Evolutionary conservation across 768 basidiomycete species (phyloP), one percentile per base, ranked within the genome.

Genomic region (Agaricus subrufescens): DNA sequence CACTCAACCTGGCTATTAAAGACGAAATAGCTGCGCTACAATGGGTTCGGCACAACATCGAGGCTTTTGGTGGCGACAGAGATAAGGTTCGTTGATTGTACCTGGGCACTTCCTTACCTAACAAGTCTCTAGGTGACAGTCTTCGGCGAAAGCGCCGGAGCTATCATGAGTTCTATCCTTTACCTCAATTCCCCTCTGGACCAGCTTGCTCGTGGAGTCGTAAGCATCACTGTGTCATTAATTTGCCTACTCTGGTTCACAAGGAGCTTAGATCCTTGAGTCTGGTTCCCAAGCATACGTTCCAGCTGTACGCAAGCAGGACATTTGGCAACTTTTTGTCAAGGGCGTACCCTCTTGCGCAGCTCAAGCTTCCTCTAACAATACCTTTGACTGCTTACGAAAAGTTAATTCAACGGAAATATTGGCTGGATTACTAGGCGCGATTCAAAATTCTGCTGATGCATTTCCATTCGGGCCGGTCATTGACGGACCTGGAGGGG

Each of bases 1-100:
- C 73, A 1, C 67, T 78, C 9, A 81, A 80, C 60, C 68, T 81
- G 29, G 80, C 72, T 1, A 66, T 82, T 25, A 71, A 68, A 30
- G 81, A 83, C 58, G 73, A 78, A 60, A 60, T 73, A 15, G 57
- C 70, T 30, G 80, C 78, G 0, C 63, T 81, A 10, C 60, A 72
- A 59, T 83, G 80, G 86, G 76, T 87, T 0, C 81, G 86, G 60
- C 66, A 73, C 19, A 80, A 88, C 60, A 85, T 87, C 45, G 70
- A 60, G 15, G 65, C 66, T 0, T 89, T 87, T 59, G 86, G 87
- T 8, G 85, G 85, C 14, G 81, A 80, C 59, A 72, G 71, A 49
- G 47, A 39, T n/a, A 69, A 69, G 62, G 69, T 67, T 34, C 11
- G 2, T 46, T 79, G 77, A 72, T 56, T 70, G 5, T 1, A 14